Percentiles rank a stretch among this genome's conserved stretches.
phyloP scores from a whole-genome alignment of 768 basidiomycete genomes.

The Tylopilus rubrobrunneus region DNA sequence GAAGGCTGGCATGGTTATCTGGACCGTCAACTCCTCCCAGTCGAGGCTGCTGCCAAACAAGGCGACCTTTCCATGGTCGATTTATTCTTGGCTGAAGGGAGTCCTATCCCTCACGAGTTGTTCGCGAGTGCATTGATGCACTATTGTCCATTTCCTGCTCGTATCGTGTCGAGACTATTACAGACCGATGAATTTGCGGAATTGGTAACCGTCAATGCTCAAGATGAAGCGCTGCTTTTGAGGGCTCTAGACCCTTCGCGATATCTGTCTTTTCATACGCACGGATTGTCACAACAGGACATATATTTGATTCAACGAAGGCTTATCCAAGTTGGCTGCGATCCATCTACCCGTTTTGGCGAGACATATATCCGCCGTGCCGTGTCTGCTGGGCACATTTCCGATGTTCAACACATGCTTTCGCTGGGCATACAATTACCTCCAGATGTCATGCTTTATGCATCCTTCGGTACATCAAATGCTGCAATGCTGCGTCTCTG shows the following conservation, averaged over 20 bases:
- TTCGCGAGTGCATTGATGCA: neutral
- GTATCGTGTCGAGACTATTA: neutral
- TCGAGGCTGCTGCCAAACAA: neutral
- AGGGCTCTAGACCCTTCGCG: neutral
- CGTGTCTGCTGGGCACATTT: conserved; percentile 4
- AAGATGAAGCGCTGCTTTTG: neutral
- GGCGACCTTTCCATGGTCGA: neutral
- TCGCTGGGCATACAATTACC: neutral
- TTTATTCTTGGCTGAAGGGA: neutral
- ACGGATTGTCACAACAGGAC: neutral
- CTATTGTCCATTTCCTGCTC: neutral
- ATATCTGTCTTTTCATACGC: neutral
- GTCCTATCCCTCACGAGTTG: neutral
- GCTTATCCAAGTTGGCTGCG: conserved; percentile 3
- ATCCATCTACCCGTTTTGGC: neutral
- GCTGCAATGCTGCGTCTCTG: neutral
- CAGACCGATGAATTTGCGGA: conserved; percentile 9
- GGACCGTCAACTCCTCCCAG: neutral
- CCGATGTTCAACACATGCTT: conserved; percentile 4
- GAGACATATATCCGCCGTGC: neutral
- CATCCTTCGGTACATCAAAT: neutral
- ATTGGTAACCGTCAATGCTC: neutral
- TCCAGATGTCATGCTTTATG: conserved; percentile 1
- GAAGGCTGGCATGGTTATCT: neutral
- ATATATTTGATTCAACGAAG: neutral